These are phyloP conservation scores for Tubosaeta sp. DNA, from an alignment of 768 basidiomycete genomes.

Conservation along the genomic window DNA sequence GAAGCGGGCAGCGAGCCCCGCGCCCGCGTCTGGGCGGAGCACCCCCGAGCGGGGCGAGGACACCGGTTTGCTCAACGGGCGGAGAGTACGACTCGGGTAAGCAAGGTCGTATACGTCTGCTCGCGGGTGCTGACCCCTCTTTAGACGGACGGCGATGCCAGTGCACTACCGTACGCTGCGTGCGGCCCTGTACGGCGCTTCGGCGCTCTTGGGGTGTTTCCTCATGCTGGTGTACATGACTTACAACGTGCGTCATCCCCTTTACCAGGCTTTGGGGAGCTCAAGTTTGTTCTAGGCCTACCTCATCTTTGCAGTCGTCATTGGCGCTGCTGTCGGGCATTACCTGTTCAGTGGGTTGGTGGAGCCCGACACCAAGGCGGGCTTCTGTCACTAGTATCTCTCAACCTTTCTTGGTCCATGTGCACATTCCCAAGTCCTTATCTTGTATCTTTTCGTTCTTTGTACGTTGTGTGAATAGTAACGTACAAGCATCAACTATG, in stretches of 20 bases:
- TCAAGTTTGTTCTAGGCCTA: constrained; percentile 55
- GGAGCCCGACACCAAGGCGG: constrained; percentile 64
- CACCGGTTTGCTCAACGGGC: constrained; percentile 49
- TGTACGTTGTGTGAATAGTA: constrained; percentile 1
- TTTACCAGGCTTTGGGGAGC: neutral
- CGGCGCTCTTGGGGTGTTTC: constrained; percentile 80
- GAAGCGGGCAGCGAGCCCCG: constrained; percentile 43
- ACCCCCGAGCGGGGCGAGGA: constrained; percentile 48
- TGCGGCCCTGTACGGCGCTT: constrained; percentile 67
- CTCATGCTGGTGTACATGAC: constrained; percentile 97
- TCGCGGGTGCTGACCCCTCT: constrained; percentile 39
- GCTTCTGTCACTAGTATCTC: constrained; percentile 67
- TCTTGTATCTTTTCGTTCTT: neutral
- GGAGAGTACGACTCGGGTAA: constrained; percentile 44
- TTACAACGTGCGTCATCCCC: constrained; percentile 66
- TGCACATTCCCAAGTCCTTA: neutral
- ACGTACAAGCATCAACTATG: constrained; percentile 28
- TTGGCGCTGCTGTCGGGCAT: constrained; percentile 82
- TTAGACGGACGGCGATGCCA: constrained; percentile 2
- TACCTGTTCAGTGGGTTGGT: constrained; percentile 67
- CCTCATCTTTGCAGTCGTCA: constrained; percentile 74
- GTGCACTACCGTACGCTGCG: constrained; percentile 47
- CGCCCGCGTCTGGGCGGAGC: constrained; percentile 27
- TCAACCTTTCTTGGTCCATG: neutral
- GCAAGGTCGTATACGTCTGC: constrained; percentile 10